These are phyloP conservation scores for Boletus sp. DNA, from an alignment of 768 basidiomycete species.

Conservation along the genomic window DNA sequence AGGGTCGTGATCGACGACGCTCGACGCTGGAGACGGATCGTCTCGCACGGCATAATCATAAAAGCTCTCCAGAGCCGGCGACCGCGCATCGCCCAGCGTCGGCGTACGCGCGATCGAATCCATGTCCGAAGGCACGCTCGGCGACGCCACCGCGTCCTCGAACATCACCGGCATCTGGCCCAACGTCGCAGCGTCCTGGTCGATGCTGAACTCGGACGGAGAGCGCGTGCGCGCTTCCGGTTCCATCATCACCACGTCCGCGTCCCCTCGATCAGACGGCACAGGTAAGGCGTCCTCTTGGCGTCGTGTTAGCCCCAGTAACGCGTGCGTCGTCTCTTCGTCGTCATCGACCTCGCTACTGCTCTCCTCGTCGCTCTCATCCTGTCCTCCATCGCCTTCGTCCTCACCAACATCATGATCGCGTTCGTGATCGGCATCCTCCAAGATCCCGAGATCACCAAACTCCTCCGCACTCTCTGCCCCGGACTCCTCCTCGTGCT, in stretches of 20 bases:
- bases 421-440: conserved; percentile 8
- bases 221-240: background rate
- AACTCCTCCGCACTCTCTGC: conserved; percentile 38
- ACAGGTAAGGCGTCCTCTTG: background rate
- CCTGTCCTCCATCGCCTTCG: conserved; percentile 19
- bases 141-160: conserved; percentile 19
- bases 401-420: background rate
- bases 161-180: background rate
- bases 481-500: conserved; percentile 24
- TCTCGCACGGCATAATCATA: conserved; percentile 24
- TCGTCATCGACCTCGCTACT: conserved; percentile 38
- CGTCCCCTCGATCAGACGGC: background rate
- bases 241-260: conserved; percentile 1
- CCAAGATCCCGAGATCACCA: conserved; percentile 29
- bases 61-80: conserved; percentile 25
- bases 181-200: background rate
- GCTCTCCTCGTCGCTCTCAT: conserved; percentile 41
- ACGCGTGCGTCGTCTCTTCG: conserved; percentile 27
- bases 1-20: conserved; percentile 24
- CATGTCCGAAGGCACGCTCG: conserved; percentile 28
- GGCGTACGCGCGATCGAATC: conserved; percentile 26
- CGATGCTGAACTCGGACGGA: conserved; percentile 12
- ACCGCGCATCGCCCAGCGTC: conserved; percentile 16
- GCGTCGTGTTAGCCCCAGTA: conserved; percentile 18
- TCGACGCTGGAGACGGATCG: conserved; percentile 30